Evolutionary conservation across 2,329 filamentous ascomycete species (phyloP).

Genomic region (Stachybotrys elegans): DNA sequence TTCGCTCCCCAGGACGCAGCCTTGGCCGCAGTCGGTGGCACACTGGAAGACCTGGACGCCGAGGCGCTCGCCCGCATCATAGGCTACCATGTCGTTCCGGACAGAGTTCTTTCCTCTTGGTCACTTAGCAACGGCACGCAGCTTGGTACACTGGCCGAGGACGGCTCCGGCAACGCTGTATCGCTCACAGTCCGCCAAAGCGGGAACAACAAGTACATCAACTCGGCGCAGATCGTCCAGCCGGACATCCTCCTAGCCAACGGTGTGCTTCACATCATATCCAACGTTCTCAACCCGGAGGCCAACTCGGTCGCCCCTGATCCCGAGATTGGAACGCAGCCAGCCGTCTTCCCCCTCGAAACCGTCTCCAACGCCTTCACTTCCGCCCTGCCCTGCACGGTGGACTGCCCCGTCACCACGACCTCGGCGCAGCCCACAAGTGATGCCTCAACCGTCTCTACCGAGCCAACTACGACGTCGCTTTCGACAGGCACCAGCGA

Average conservation of each 20-base stretch:
- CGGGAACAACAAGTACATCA: conserved; percentile 43
- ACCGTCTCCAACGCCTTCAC: conserved; percentile 37
- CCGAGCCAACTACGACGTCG: conserved; percentile 3
- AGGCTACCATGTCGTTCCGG: conserved; percentile 60
- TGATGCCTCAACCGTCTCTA: conserved; percentile 12
- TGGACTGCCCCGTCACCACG: conserved; percentile 30
- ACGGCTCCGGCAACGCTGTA: conserved; percentile 34
- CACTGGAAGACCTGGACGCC: conserved; percentile 39
- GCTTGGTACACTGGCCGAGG: conserved; percentile 27
- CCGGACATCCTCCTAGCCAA: conserved; percentile 51
- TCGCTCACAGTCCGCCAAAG: conserved; percentile 33
- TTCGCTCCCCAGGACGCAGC: conserved; percentile 60
- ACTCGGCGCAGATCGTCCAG: conserved; percentile 48
- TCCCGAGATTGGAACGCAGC: conserved; percentile 32
- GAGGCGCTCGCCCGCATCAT: conserved; percentile 48
- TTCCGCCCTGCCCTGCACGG: conserved; percentile 36
- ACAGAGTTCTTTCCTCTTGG: conserved; percentile 46
- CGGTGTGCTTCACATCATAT: conserved; percentile 54
- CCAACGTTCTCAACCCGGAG: conserved; percentile 44
- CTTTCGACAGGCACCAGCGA: conserved; percentile 16
- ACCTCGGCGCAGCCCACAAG: conserved; percentile 14
- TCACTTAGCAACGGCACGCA: conserved; percentile 24
- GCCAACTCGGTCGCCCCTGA: conserved; percentile 29
- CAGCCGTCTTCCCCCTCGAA: conserved; percentile 50
- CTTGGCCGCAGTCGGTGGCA: conserved; percentile 51